Base-by-base conservation (phyloP, 2,329 filamentous ascomycete genomes). In the Leptodontidium sp. region DNA sequence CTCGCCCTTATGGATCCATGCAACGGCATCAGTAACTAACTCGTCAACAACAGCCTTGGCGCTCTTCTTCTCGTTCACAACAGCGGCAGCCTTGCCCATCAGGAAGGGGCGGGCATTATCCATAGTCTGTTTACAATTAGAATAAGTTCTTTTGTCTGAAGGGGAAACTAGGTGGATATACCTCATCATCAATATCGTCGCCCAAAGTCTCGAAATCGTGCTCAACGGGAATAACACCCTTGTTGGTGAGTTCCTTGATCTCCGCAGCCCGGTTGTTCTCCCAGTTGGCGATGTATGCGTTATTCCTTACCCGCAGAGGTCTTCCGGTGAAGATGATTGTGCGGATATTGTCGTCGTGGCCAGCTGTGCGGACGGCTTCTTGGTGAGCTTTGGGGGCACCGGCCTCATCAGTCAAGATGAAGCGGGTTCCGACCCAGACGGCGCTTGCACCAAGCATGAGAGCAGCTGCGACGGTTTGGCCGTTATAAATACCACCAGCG, bases 311-410 rank as follows among this genome's bases (percentile, higher is more conserved):
- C 75, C 96, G 93, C 79, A 99, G 86, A 45, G 96, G 96, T 68
- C 96, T 93, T 66, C 96, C 96, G 67, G 96, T 99, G 88, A 98
- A 99, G 84, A 99, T 99, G 81, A 98, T 93, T 61, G 96, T 99
- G 79, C 93, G 92, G 80, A 98, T 85, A 78, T 97, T 99, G 83
- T 99, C 96, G 82, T 98, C 94, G 81, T 96, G 97, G 75, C 92
- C 89, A 64, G 96, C 89, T 53, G 95, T 98, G 78, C 90, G 89
- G 75, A 99, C 96, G 70, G 95, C 93, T 79, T 99, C 95, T 85
- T 98, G 96, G 87, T 99, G 95, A 58, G 92, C 88, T 81, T 93
- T 91, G 75, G 96, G 93, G 12, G 96, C 96, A 78, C 96, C 95
- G 67, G 96, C 96, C 86, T 99, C 96, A 75, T 98, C 93, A 66